Evolutionary conservation across 441 rosid genomes (phyloP), one percentile per base, ranked within the genome.

Genomic region (Euphorbia celastroides): DNA sequence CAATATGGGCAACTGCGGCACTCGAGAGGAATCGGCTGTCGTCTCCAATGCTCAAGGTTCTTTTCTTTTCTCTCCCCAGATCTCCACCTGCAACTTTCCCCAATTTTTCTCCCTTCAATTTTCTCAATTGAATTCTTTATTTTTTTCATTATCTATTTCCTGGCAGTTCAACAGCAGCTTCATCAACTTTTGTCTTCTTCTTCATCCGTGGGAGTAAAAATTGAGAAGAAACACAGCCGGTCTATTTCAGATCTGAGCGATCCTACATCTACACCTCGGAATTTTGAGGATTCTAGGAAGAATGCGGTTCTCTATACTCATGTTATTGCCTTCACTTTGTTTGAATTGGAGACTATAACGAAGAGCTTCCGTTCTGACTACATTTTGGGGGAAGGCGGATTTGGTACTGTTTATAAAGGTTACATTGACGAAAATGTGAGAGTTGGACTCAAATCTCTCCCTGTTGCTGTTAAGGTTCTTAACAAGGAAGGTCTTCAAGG

Each of bases 351-450:
- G 84, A 92, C 98, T 57, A 92, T 92, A 59, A 94, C 99, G 57
- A 94, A 94, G 90, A 94, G 97, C 76, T 94, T 92, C 83, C 94
- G 98, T 51, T 83, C 98, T 2, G 99, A 94, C 71, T 92, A 94
- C 72, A 92, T 94, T 72, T 67, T 92, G 3, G 97, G 97, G 0
- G 89, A 87, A 79, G 97, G 96, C 19, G 96, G 97, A 58, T 91
- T 91, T 44, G 97, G 97, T 5, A 86, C 83, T 0, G 98, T 92
- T 19, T 84, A 86, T 75, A 92, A 92, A 77, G 98, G 96, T 2
- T 88, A 87, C 51, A 41, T 84, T 7, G 93, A 86, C 72, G 93
- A 86, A 20, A 80, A 80, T 71, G 62, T 90, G 28, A 83, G 86
- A 72, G 82, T 76, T 0, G 93, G 96, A 26, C 70, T 87, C 51